Evolutionary conservation across 179 eudicot genomes (phyloP), one percentile per base, ranked within the genome.

Genomic region (Corrigiola litoralis): DNA sequence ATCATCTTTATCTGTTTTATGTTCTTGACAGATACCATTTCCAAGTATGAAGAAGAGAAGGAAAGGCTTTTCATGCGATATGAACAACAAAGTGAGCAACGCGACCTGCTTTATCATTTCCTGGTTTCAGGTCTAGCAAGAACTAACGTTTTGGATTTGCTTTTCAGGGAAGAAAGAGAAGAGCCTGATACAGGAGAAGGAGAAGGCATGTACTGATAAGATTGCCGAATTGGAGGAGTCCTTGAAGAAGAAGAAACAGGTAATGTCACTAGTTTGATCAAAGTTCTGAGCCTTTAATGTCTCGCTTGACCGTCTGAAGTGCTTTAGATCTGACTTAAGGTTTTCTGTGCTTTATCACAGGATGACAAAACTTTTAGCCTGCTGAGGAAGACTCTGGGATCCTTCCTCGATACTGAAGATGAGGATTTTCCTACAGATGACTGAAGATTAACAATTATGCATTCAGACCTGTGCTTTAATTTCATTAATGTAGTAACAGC

Each of bases 221-320:
- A 84, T 92, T 41, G 81, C 94, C 54, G 81, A 82, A 21, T 62
- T 90, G 70, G 97, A 87, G 68, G 83, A 80, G 41, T 87, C 97
- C 31, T 71, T 94, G 80, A 90, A 84, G 80, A 94, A 87, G 85
- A 92, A 87, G 84, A 87, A 94, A 76, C 83, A 82, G 86, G 98
- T 84, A 50, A 41, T 27, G 50, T 34, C 58, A 4, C 33, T 21
- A 44, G 31, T 51, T 11, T 18, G 23, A 51, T 58, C 65, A 29
- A 1, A 6, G 1, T 40, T 12, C 6, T 5, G 13, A 2, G 29
- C 32, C 34, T 34, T 48, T 32, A 32, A 25, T n/a, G 2, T 52
- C 20, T n/a, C 1, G 5, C 4, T 53, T 4, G 32, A 13, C 16
- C 11, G 14, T 4, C 44, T 40, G n/a, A n/a, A n/a, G n/a, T 11